phyloP scores from a whole-genome alignment of 306 rosid genomes.

The Albizia julibrissin region DNA sequence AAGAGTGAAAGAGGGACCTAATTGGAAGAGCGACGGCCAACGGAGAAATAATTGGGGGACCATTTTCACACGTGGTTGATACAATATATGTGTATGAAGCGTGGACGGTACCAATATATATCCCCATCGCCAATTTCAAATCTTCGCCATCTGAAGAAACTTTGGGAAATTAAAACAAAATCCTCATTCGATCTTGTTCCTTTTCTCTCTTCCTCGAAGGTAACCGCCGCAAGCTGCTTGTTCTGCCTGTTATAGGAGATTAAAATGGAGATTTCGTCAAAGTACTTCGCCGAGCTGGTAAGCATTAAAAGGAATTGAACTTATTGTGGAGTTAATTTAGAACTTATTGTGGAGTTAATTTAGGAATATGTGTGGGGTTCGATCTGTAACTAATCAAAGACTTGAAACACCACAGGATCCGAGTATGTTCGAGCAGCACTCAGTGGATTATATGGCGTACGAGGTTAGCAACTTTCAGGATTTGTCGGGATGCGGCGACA shows the following conservation, averaged over 20 bases:
- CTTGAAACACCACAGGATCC: constrained; percentile 31
- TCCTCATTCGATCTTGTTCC: neutral
- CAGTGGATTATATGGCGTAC: constrained; percentile 26
- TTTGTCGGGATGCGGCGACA: neutral
- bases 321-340: neutral
- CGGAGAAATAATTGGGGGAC: neutral
- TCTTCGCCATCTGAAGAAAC: constrained; percentile 9
- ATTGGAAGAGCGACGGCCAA: constrained; percentile 31
- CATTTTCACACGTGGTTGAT: constrained; percentile 44
- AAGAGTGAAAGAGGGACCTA: neutral
- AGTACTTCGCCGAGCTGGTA: constrained; percentile 43
- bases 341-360: too few species aligned
- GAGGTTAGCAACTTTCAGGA: constrained; percentile 23
- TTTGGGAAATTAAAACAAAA: neutral
- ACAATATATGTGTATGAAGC: constrained; percentile 21
- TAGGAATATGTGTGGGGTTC: neutral
- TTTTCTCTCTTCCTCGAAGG: constrained; percentile 27
- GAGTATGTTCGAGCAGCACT: constrained; percentile 29
- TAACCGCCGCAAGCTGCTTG: neutral
- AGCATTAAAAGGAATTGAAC: constrained; percentile 13
- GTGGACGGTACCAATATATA: constrained; percentile 31
- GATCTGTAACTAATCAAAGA: neutral
- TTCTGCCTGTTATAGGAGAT: neutral
- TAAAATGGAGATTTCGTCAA: constrained; percentile 35
- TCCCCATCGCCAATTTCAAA: neutral